These are phyloP conservation scores for Diaporthe australafricana DNA, from an alignment of 2,329 filamentous ascomycete species.

Conservation along the genomic window DNA sequence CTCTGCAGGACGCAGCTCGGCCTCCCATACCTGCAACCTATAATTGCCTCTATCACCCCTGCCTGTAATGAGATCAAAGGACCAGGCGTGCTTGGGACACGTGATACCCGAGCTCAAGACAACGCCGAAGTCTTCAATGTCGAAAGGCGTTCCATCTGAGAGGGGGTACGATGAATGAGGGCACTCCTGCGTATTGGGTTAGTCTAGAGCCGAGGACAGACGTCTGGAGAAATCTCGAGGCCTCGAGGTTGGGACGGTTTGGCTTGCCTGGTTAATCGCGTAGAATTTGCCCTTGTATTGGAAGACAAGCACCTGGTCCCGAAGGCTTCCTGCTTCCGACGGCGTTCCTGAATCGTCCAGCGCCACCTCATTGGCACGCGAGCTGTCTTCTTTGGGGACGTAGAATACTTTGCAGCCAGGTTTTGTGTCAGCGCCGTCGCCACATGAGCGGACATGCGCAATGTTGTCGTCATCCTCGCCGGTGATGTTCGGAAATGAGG, in stretches of 20 bases:
- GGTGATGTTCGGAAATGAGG: conserved; percentile 35
- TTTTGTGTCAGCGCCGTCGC: background rate
- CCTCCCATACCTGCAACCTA: conserved; percentile 36
- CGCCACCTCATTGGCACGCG: conserved; percentile 20
- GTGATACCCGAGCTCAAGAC: conserved; percentile 35
- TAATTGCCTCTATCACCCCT: conserved; percentile 34
- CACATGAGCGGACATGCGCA: conserved; percentile 24
- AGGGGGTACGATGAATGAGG: conserved; percentile 37
- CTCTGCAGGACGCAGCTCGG: conserved; percentile 29
- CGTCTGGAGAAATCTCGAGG: background rate
- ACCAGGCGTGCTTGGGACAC: conserved; percentile 37
- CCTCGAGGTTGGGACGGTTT: too few species aligned
- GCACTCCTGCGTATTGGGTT: conserved; percentile 21
- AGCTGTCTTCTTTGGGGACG: conserved; percentile 35
- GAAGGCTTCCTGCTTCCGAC: conserved; percentile 27
- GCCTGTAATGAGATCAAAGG: conserved; percentile 33
- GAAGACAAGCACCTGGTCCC: conserved; percentile 36
- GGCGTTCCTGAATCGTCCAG: conserved; percentile 19
- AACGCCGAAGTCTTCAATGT: conserved; percentile 38
- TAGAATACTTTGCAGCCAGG: conserved; percentile 30
- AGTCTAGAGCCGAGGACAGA: background rate
- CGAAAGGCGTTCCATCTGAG: conserved; percentile 34
- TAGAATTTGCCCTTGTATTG: conserved; percentile 36
- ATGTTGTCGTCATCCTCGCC: conserved; percentile 26
- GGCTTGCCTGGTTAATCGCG: conserved; percentile 34